A percentile compares a stretch with the other conserved stretches of the same genome.
phyloP scores from a whole-genome alignment of 192 early-diverging fungal species.

The Entophlyctis helioformis region DNA sequence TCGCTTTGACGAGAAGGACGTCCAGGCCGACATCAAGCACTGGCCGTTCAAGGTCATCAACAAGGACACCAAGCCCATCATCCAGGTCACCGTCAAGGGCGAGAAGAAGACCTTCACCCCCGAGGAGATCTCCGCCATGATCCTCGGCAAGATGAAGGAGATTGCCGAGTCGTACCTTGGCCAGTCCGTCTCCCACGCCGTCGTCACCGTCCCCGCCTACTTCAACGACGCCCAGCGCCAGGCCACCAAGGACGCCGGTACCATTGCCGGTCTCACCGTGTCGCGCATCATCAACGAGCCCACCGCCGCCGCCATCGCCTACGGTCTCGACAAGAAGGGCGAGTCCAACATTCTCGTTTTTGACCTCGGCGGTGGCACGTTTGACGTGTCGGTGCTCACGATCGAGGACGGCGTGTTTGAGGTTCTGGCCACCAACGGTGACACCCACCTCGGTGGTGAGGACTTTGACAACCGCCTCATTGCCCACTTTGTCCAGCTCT shows the following conservation, averaged over 20 bases:
- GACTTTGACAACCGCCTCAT: constrained; percentile 96
- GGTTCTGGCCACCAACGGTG: constrained; percentile 88
- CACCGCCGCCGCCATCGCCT: constrained; percentile 98
- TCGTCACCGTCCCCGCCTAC: constrained; percentile 96
- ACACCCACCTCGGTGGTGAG: constrained; percentile 85
- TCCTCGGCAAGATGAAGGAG: constrained; percentile 97
- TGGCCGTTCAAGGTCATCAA: constrained; percentile 93
- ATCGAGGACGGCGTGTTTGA: constrained; percentile 96
- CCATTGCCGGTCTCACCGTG: constrained; percentile 92
- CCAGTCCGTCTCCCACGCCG: constrained; percentile 75
- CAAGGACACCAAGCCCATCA: constrained; percentile 77
- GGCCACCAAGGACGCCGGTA: constrained; percentile 98
- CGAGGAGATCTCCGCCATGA: constrained; percentile 96
- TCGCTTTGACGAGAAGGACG: constrained; percentile 77
- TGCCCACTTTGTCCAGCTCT: constrained; percentile 83
- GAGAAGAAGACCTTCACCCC: constrained; percentile 95
- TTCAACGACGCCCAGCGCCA: constrained; percentile 99
- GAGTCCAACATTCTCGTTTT: constrained; percentile 89
- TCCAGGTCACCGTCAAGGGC: constrained; percentile 79
- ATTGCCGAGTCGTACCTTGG: constrained; percentile 81
- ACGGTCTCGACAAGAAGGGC: constrained; percentile 97
- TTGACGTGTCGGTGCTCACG: constrained; percentile 93
- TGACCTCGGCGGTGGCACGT: constrained; percentile 81
- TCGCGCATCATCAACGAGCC: constrained; percentile 99
- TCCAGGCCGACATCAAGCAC: constrained; percentile 99